These are phyloP conservation scores for Clitoria ternatea DNA, from an alignment of 306 rosid species.

Conservation along the genomic window DNA sequence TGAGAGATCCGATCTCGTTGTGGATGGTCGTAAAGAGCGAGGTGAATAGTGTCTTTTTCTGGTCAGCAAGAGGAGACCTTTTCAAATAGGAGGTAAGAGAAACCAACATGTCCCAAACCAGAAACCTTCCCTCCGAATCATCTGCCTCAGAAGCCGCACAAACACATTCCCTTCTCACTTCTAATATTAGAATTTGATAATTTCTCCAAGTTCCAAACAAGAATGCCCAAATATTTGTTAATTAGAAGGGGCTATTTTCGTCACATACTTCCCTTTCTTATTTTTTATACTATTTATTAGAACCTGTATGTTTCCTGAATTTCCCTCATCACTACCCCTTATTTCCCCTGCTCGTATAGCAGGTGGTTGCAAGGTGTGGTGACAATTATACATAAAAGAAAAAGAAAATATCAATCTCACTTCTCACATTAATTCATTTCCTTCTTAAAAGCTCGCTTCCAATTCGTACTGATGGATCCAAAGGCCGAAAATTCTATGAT, in stretches of 20 bases:
- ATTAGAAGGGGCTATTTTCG: too few species aligned
- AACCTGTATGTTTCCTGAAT: background rate
- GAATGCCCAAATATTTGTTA: too few species aligned
- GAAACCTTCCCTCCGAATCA: background rate
- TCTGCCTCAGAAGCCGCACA: background rate
- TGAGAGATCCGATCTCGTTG: background rate
- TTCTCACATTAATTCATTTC: too few species aligned
- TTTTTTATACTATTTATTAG: background rate
- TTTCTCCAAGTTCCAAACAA: background rate
- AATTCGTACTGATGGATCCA: background rate
- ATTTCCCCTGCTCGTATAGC: background rate
- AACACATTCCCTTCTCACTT: background rate
- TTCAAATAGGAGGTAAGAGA: background rate
- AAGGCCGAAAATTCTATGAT: background rate
- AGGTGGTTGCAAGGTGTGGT: background rate
- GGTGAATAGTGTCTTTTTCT: background rate
- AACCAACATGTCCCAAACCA: conserved; percentile 1
- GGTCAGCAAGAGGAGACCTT: background rate
- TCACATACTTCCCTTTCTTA: background rate
- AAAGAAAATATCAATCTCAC: too few species aligned
- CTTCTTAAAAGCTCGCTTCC: background rate
- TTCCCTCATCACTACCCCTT: background rate
- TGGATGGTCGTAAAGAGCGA: background rate
- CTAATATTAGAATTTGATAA: background rate
- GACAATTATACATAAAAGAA: too few species aligned